These are phyloP conservation scores for Conticribra weissflogii DNA, from an alignment of 108 stramenopile species.

Conservation along the genomic window DNA sequence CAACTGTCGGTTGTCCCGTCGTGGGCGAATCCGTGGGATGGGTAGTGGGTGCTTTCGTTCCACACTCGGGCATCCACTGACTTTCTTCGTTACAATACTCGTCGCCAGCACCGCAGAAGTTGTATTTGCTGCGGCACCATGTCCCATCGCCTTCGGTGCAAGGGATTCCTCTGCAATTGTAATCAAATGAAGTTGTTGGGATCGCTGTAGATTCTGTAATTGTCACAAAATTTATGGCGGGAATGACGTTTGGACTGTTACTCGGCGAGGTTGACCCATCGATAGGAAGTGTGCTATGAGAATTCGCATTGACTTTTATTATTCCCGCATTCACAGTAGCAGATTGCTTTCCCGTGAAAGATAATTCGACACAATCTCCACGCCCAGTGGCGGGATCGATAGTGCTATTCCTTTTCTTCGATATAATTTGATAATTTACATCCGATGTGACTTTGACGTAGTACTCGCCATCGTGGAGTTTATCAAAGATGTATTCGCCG, in stretches of 20 bases:
- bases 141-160: slow-evolving; percentile 28
- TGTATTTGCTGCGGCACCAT: slow-evolving; percentile 25
- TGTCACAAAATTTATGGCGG: neutral
- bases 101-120: slow-evolving; percentile 40
- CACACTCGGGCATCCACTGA: slow-evolving; percentile 38
- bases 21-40: slow-evolving; percentile 11
- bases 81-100: slow-evolving; percentile 38
- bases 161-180: slow-evolving; percentile 38
- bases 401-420: slow-evolving; percentile 9
- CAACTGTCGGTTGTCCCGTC: slow-evolving; percentile 27
- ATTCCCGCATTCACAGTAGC: slow-evolving; percentile 26
- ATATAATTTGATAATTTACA: slow-evolving; percentile 4
- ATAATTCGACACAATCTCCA: slow-evolving; percentile 30
- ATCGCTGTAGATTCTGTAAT: neutral
- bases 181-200: neutral
- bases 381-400: slow-evolving; percentile 21
- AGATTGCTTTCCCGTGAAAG: slow-evolving; percentile 7
- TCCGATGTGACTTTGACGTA: slow-evolving; percentile 21
- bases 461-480: slow-evolving; percentile 25
- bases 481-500: slow-evolving; percentile 42
- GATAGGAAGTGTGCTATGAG: neutral
- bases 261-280: neutral
- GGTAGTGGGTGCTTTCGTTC: slow-evolving; percentile 14
- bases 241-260: neutral
- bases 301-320: slow-evolving; percentile 3